Base-by-base conservation (phyloP, 2,329 filamentous ascomycete genomes). In the Dactylellina sp. region DNA sequence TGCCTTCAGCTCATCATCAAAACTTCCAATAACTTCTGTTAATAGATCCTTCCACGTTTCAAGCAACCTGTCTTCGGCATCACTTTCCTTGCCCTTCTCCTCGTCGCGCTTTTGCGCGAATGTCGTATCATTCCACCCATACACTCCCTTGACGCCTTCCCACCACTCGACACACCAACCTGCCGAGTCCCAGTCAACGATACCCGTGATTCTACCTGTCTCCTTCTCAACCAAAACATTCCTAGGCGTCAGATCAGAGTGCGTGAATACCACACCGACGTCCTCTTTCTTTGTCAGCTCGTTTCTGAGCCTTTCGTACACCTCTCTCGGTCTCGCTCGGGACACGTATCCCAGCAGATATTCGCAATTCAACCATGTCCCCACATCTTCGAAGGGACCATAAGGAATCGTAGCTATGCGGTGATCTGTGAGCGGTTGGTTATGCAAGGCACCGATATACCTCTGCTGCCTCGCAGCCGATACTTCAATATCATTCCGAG, bases 131-230 rank as follows among this genome's bases (percentile, higher is more conserved):
- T 42, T 74, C 70, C 70, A 74, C 2, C 70, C 70, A 24, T 74
- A 74, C 5, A 74, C 40, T 16, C 70, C 70, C 42, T 74, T 74
- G 16, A 74, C 70, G 7, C 70, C 70, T 32, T 74, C 70, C 70
- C 70, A 74, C 70, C 70, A 74, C 18, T 62, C 61, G 25, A 74
- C 70, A 16, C 61, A 66, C 70, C 70, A 74, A 25, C 70, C 70
- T 9, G 70, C 61, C 6, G 70, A 74, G 50, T 74, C 70, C 70
- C 70, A 75, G 46, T 75, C 71, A 5, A 75, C 61, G 35, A 75
- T 63, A 12, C 71, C 71, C 11, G 71, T 75, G 35, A 75, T 75
- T 18, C 56, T 40, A 9, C 71, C 71, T 7, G 52, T 75, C 12
- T 59, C 20, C 12, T 44, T 46, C 11, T 75, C 71, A 50, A 75